Base-by-base conservation (phyloP, 345 rosid species). In the Noccaea bulbosa region DNA sequence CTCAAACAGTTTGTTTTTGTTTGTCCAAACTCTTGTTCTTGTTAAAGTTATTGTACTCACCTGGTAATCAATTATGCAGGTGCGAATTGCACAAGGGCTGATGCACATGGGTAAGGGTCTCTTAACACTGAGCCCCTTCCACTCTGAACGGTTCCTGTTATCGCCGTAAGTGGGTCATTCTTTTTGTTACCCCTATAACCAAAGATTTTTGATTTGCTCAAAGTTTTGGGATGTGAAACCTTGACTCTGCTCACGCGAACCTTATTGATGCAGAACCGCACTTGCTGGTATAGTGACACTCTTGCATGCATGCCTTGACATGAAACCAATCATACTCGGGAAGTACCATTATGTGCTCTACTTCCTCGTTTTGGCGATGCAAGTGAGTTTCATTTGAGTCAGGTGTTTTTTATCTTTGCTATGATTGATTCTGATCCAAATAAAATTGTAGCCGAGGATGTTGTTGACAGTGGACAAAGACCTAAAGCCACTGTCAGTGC, bases 91-190 rank as follows among this genome's bases (percentile, higher is more conserved):
- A 48, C 99, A 94, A 81, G 99, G 98, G 40, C 86, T 94, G 32
- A 93, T 88, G 70, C 96, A 94, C 79, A 66, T 94, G 81, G 99
- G 98, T 62, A 94, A 94, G 76, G 98, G 99, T 46, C 86, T 94
- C 34, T 71, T 94, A 72, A 94, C 96, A 37, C 88, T 94, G 16
- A 91, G 81, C 58, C 99, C 99, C 3, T 91, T 84, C 72, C 99
- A 94, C 80, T 94, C 99, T 41, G 98, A 94, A 56, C 89, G 93
- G 45, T 81, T 88, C 79, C 86, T 94, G 78, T 82, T 88, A 55
- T 85, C 99, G 6, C 98, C 96, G 98, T 91, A 69, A 82, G 95
- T 81, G 53, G 65, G 41, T 39, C 38, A 16, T 47, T 49, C 12
- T 74, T 20, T 52, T 20, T 64, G 17, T 50, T 62, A 6, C 62